Base-by-base conservation (phyloP, 768 basidiomycete species). In the Coprinellus micaceus region DNA sequence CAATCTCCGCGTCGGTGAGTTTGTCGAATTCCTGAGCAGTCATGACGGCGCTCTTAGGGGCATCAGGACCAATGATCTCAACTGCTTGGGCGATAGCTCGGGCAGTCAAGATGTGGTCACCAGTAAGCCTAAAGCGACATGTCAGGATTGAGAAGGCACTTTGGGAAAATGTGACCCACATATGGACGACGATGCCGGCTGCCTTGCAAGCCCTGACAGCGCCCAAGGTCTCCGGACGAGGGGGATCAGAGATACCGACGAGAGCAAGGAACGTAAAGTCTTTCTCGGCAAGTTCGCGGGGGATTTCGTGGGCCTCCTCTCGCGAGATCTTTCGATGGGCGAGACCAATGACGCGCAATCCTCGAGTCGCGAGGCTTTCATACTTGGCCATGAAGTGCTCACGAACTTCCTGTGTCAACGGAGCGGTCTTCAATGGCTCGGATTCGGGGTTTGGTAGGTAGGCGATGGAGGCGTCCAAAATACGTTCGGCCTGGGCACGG, bases 211-310 rank as follows among this genome's bases (percentile, higher is more conserved):
- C 74, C 40, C 74, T 69, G 9, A 84, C 82, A 30, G 82, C 80
- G 2, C 74, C 77, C 6, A 75, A 66, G 2, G 77, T 78, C 59
- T 83, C 79, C 1, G 79, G 81, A 37, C 82, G 74, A 17, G 82
- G 82, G 17, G 82, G 82, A 60, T 83, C 82, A 46, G 75, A 77
- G 56, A 84, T 79, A 45, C 82, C 83, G n/a, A 74, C 76, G 7
- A 83, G 70, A 5, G 77, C 82, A n/a, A 80, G 67, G 65, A 85
- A 80, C 3, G 67, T 71, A 52, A 82, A 75, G 30, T 72, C 73
- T 28, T 69, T 57, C 66, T 83, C 82, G 15, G 80, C 73, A 4
- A 77, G 73, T 52, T 77, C 77, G 45, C 81, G 70, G 0, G 62
- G 58, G 41, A 73, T 64, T 59, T 56, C 41, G 52, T 70, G 53